Percentiles rank a stretch among this genome's conserved stretches.
These are phyloP conservation scores for Phaeotremella skinneri DNA, from an alignment of 768 basidiomycete species.

Conservation along the genomic window DNA sequence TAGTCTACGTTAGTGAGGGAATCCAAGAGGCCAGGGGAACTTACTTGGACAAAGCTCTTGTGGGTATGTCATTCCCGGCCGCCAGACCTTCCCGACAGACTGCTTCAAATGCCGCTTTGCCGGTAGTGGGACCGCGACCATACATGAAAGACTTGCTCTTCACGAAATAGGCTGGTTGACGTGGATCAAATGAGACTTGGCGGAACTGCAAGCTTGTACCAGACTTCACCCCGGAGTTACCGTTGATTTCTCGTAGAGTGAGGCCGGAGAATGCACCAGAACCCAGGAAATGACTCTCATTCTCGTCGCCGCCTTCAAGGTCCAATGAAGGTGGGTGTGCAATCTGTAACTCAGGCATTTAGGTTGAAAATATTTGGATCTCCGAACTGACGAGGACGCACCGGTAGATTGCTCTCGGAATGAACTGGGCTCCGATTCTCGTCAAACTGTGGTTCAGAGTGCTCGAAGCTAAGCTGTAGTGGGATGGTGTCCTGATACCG, in stretches of 20 bases:
- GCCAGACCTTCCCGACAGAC: slow-evolving; percentile 4
- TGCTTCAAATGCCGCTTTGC: slow-evolving; percentile 15
- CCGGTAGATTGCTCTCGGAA: neutral
- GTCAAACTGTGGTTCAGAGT: neutral
- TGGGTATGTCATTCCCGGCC: slow-evolving; percentile 8
- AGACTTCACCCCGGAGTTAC: slow-evolving; percentile 1
- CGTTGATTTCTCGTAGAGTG: slow-evolving; percentile 11
- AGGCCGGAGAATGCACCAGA: slow-evolving; percentile 21
- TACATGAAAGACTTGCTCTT: slow-evolving; percentile 20
- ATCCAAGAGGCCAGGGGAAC: neutral
- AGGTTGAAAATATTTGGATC: neutral
- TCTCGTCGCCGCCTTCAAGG: slow-evolving; percentile 15
- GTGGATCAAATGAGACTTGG: slow-evolving; percentile 19
- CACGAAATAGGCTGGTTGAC: slow-evolving; percentile 20
- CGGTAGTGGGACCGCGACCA: slow-evolving; percentile 9
- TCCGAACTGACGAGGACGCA: no score
- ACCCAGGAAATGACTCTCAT: slow-evolving; percentile 23
- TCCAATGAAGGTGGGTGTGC: slow-evolving; percentile 11
- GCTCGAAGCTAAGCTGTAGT: neutral
- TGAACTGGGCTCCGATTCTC: neutral
- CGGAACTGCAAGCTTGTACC: slow-evolving; percentile 15
- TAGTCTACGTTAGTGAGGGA: neutral
- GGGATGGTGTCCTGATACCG: neutral
- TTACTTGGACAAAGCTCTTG: slow-evolving; percentile 13
- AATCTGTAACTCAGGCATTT: neutral